These are phyloP conservation scores for Metarhizium sp. DNA, from an alignment of 2,329 filamentous ascomycete species.

Conservation along the genomic window DNA sequence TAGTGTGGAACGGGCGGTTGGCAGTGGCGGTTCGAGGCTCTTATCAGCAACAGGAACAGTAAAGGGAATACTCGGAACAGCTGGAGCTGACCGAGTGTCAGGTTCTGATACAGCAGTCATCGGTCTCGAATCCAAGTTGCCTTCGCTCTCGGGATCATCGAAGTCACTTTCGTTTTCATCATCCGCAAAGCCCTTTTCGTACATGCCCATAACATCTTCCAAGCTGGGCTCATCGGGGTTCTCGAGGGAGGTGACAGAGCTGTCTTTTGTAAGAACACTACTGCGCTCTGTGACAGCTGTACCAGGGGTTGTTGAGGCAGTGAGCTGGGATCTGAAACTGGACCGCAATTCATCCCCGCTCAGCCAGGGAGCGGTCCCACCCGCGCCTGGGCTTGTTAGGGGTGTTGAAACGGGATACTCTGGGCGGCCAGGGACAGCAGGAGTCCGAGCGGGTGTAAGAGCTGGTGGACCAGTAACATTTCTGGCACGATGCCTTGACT, in stretches of 20 bases:
- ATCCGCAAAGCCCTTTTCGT: conserved; percentile 51
- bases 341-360: conserved; percentile 43
- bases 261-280: conserved; percentile 71
- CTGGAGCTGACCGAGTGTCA: not conserved
- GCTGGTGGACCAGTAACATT: conserved; percentile 17
- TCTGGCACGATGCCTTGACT: conserved; percentile 20
- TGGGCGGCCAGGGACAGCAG: conserved; percentile 15
- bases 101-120: conserved; percentile 7
- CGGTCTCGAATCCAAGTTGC: conserved; percentile 3
- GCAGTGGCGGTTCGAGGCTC: conserved; percentile 8
- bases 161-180: conserved; percentile 25
- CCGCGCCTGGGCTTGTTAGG: conserved; percentile 14
- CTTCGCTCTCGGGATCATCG: conserved; percentile 5
- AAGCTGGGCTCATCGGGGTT: conserved; percentile 50
- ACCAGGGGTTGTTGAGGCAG: conserved; percentile 47
- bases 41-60: conserved; percentile 10
- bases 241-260: conserved; percentile 57
- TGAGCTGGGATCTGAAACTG: conserved; percentile 47
- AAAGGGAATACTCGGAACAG: not conserved
- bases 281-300: conserved; percentile 67
- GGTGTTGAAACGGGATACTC: conserved; percentile 30
- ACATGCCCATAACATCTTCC: conserved; percentile 63
- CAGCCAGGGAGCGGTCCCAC: conserved; percentile 36
- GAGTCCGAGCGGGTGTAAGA: conserved; percentile 16
- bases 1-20: conserved; percentile 18